Evolutionary conservation across 805 yeast genomes (phyloP).

Genomic region (Sugiyamaella boreocaroliniensis): DNA sequence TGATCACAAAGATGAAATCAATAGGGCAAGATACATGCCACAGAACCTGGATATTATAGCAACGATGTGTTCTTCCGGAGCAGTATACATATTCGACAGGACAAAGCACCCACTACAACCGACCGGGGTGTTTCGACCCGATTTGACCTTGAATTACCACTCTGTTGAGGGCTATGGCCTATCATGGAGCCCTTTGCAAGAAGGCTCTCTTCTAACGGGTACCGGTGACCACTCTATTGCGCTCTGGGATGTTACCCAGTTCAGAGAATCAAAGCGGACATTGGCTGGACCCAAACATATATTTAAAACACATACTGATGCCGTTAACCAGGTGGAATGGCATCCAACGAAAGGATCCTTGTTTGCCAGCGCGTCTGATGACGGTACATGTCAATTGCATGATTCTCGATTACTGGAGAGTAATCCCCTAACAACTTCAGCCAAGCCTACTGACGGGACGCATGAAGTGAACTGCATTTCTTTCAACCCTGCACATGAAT

Average conservation of each 20-base stretch:
- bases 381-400: constrained; percentile 41
- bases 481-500: constrained; percentile 51
- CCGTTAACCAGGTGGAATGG: constrained; percentile 73
- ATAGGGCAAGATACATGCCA: constrained; percentile 67
- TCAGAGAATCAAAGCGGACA: constrained; percentile 25
- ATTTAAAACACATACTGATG: constrained; percentile 35
- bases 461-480: constrained; percentile 51
- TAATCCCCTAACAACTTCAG: constrained; percentile 1
- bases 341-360: constrained; percentile 52
- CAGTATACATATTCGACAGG: constrained; percentile 63
- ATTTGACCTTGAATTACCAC: constrained; percentile 42
- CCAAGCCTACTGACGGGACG: constrained; percentile 11
- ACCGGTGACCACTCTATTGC: constrained; percentile 58
- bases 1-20: constrained; percentile 66
- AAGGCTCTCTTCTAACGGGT: constrained; percentile 52
- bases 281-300: constrained; percentile 21
- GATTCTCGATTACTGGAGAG: constrained; percentile 44
- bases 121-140: constrained; percentile 39
- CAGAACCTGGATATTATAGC: constrained; percentile 82
- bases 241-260: constrained; percentile 58
- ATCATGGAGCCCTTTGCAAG: constrained; percentile 62
- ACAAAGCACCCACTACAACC: constrained; percentile 66
- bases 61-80: constrained; percentile 60
- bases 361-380: constrained; percentile 65
- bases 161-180: constrained; percentile 51